Conservation (phyloP, 805 yeast species). For the Kuraishia molischiana region DNA sequence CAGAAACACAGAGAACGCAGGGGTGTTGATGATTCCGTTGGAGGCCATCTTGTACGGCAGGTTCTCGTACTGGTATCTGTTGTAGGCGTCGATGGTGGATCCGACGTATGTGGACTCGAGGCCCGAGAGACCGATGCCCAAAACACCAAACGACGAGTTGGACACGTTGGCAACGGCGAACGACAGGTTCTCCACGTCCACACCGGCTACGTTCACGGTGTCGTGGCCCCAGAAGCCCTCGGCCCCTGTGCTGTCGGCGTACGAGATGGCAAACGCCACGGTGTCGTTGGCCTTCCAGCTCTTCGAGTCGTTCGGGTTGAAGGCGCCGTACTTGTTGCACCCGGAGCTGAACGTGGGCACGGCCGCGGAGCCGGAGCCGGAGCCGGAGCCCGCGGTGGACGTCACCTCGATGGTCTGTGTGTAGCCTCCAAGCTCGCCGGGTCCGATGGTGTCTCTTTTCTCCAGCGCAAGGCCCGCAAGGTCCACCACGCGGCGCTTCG, state of each 20-base stretch:
- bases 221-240: conserved; percentile 57
- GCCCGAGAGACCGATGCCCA: conserved; percentile 64
- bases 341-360: conserved; percentile 10
- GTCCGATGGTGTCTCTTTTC: background rate
- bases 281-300: conserved; percentile 26
- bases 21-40: conserved; percentile 38
- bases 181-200: conserved; percentile 33
- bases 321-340: conserved; percentile 39
- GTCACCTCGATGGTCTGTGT: background rate
- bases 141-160: conserved; percentile 52
- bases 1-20: conserved; percentile 44
- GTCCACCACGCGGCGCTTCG: background rate
- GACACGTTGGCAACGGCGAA: conserved; percentile 58
- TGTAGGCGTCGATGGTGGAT: conserved; percentile 3
- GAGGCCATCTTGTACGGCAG: conserved; percentile 45
- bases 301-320: conserved; percentile 27
- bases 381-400: no score
- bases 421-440: background rate
- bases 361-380: background rate
- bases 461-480: background rate
- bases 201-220: conserved; percentile 33
- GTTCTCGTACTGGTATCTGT: conserved; percentile 40
- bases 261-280: conserved; percentile 31
- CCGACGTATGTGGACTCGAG: conserved; percentile 33
- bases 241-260: conserved; percentile 40